These are phyloP conservation scores for Neurospora tetraspora DNA, from an alignment of 495 filamentous ascomycete species.

Conservation along the genomic window DNA sequence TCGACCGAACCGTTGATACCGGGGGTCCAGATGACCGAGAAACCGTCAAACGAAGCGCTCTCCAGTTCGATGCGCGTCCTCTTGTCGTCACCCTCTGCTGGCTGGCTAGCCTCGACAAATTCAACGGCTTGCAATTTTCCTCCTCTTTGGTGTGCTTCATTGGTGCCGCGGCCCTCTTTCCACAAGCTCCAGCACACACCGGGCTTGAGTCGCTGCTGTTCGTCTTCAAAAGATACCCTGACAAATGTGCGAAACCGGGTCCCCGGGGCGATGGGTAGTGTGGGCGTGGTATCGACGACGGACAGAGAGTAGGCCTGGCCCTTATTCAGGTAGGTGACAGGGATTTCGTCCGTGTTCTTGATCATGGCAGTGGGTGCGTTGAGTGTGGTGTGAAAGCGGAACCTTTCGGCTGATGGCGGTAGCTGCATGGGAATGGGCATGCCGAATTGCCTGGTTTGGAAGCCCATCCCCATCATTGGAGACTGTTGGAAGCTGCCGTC, in stretches of 20 bases:
- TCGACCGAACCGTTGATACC: slow-evolving; percentile 51
- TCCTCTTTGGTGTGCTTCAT: slow-evolving; percentile 79
- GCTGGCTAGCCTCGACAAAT: slow-evolving; percentile 71
- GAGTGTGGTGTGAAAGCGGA: slow-evolving; percentile 81
- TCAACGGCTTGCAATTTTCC: slow-evolving; percentile 88
- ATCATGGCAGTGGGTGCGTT: slow-evolving; percentile 98
- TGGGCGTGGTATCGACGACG: slow-evolving; percentile 56
- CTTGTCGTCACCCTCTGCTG: slow-evolving; percentile 57
- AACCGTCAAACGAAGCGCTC: slow-evolving; percentile 78
- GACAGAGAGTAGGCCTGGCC: slow-evolving; percentile 82
- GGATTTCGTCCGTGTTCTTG: slow-evolving; percentile 75
- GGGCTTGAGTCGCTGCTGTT: slow-evolving; percentile 74
- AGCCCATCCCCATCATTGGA: slow-evolving; percentile 34
- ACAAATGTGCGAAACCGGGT: slow-evolving; percentile 75
- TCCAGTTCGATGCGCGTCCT: slow-evolving; percentile 71
- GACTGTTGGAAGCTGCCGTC: slow-evolving; percentile 42
- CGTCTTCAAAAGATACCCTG: slow-evolving; percentile 89
- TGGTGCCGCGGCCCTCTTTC: slow-evolving; percentile 87
- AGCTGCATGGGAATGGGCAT: slow-evolving; percentile 30
- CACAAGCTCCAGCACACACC: slow-evolving; percentile 86
- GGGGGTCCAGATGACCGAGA: slow-evolving; percentile 80
- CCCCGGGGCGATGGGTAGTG: slow-evolving; percentile 31
- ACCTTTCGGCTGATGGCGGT: slow-evolving; percentile 49
- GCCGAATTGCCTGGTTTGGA: slow-evolving; percentile 30
- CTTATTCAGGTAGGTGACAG: slow-evolving; percentile 94